A percentile compares a stretch with the other conserved stretches of the same genome.
Conservation (phyloP, 495 filamentous ascomycete species). For the Apodospora peruviana region DNA sequence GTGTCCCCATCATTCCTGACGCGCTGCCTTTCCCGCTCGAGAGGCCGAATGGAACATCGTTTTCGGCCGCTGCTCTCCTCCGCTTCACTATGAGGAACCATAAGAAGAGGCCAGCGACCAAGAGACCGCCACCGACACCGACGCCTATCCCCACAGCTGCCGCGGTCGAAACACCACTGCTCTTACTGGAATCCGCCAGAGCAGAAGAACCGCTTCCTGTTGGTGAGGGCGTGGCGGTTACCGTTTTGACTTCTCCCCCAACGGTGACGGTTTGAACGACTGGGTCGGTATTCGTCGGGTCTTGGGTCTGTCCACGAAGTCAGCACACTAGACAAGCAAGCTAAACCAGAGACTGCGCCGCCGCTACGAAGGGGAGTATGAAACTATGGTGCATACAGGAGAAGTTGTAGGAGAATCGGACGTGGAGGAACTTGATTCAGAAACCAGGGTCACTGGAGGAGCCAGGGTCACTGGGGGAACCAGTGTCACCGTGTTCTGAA, state of each 20-base stretch:
- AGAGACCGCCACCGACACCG: slow-evolving; percentile 31
- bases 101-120: slow-evolving; percentile 19
- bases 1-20: slow-evolving; percentile 31
- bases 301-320: slow-evolving; percentile 1
- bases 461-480: slow-evolving; percentile 8
- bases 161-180: slow-evolving; percentile 27
- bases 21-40: slow-evolving; percentile 35
- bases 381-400: slow-evolving; percentile 21
- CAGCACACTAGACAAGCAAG: slow-evolving; percentile 3
- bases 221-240: slow-evolving; percentile 29
- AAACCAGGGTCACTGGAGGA: neutral
- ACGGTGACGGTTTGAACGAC: slow-evolving; percentile 36
- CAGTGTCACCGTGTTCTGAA: slow-evolving; percentile 25
- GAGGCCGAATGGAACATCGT: slow-evolving; percentile 13
- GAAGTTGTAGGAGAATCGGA: slow-evolving; percentile 17
- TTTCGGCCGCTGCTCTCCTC: slow-evolving; percentile 16
- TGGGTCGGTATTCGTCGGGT: neutral
- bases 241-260: slow-evolving; percentile 34
- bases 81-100: slow-evolving; percentile 30
- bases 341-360: slow-evolving; percentile 8
- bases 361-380: neutral
- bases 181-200: slow-evolving; percentile 5
- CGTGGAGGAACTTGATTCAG: slow-evolving; percentile 1
- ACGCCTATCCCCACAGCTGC: slow-evolving; percentile 37
- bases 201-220: slow-evolving; percentile 11